Percentiles rank a stretch among this genome's conserved stretches.
These are phyloP conservation scores for Lactarius hatsudake DNA, from an alignment of 768 basidiomycete genomes.

Conservation along the genomic window DNA sequence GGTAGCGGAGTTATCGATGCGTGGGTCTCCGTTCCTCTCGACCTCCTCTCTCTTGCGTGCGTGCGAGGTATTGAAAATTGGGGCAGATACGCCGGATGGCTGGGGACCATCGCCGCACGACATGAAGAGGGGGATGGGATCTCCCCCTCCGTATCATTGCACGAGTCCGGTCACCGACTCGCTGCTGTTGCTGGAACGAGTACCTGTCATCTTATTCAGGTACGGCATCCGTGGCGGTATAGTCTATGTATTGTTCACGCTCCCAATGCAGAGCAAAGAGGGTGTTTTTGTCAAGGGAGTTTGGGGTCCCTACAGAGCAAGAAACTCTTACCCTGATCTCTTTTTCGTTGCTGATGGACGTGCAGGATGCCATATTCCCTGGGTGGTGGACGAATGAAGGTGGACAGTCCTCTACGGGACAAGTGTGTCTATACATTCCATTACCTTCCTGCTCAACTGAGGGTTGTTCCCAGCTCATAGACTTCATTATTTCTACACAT, in stretches of 20 bases:
- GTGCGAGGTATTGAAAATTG: conserved; percentile 11
- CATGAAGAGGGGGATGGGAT: conserved; percentile 50
- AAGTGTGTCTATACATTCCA: conserved; percentile 41
- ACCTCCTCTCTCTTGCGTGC: neutral
- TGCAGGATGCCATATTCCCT: conserved; percentile 80
- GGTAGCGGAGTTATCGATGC: conserved; percentile 96
- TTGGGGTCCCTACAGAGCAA: conserved; percentile 86
- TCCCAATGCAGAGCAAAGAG: conserved; percentile 60
- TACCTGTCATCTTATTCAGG: conserved; percentile 93
- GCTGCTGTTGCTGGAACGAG: conserved; percentile 96
- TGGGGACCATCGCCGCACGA: conserved; percentile 89
- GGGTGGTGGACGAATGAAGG: conserved; percentile 99
- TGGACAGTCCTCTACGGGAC: conserved; percentile 98
- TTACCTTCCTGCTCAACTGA: neutral
- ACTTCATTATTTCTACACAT: conserved; percentile 93
- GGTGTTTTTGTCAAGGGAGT: conserved; percentile 88
- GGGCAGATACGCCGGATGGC: conserved; percentile 87
- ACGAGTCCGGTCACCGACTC: conserved; percentile 76
- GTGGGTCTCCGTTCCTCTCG: conserved; percentile 41
- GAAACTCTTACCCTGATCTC: conserved; percentile 15
- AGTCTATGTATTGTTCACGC: neutral
- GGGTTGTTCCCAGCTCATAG: conserved; percentile 63
- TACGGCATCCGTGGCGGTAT: conserved; percentile 32
- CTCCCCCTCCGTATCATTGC: conserved; percentile 56
- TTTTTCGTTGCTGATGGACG: conserved; percentile 25